phyloP scores from a whole-genome alignment of 352 stramenopile genomes.

The Phytophthora citricola region DNA sequence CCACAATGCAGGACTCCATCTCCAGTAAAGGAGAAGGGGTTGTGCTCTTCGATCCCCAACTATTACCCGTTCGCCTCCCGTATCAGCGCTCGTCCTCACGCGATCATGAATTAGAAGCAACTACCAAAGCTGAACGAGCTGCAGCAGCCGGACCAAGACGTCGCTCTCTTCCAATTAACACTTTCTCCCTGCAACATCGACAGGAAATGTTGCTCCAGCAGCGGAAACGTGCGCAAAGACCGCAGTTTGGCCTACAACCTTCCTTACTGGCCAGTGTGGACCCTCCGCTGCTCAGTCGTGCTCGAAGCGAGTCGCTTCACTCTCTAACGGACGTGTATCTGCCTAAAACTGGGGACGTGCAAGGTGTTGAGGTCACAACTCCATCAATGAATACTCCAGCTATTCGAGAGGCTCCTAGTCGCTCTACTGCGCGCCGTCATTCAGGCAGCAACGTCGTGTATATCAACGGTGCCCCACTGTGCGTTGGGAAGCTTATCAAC shows the following conservation, averaged over 20 bases:
- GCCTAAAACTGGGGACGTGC: slow-evolving; percentile 28
- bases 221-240: slow-evolving; percentile 16
- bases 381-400: slow-evolving; percentile 9
- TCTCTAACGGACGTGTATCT: slow-evolving; percentile 54
- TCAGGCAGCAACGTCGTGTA: slow-evolving; percentile 55
- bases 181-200: slow-evolving; percentile 37
- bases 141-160: slow-evolving; percentile 32
- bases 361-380: slow-evolving; percentile 25
- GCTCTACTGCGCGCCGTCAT: slow-evolving; percentile 34
- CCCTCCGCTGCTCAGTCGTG: slow-evolving; percentile 38
- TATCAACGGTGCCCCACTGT: slow-evolving; percentile 48
- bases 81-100: slow-evolving; percentile 30
- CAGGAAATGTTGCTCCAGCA: slow-evolving; percentile 37
- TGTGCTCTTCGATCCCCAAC: slow-evolving; percentile 58
- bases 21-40: slow-evolving; percentile 33
- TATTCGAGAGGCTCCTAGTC: slow-evolving; percentile 5
- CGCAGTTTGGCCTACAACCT: slow-evolving; percentile 12
- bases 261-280: slow-evolving; percentile 39
- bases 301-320: slow-evolving; percentile 54
- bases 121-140: slow-evolving; percentile 19
- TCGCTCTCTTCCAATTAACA: slow-evolving; percentile 59
- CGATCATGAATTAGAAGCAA: slow-evolving; percentile 23
- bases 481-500: slow-evolving; percentile 65
- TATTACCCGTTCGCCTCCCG: slow-evolving; percentile 24
- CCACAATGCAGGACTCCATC: slow-evolving; percentile 20